Base-by-base conservation (phyloP, 2,329 filamentous ascomycete species). In the Apiospora saccharicola region DNA sequence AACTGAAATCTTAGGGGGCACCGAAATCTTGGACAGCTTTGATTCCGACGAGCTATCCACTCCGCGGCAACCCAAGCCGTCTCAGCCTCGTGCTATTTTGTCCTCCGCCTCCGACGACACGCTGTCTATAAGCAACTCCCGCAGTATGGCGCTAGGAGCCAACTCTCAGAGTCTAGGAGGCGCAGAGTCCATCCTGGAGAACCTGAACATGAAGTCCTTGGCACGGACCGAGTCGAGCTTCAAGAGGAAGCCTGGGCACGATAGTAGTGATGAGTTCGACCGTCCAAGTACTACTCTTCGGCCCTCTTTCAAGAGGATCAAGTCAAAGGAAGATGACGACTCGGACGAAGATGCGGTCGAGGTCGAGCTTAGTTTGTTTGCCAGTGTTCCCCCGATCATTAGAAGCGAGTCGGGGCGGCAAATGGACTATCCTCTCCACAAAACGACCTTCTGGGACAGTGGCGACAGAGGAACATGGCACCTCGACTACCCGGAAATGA, bases 401-500 rank as follows among this genome's bases (percentile, higher is more conserved):
- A 85, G 84, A 70, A 83, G 84, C 26, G 82, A 85, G 43, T 89
- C 88, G 0, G 85, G 84, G n/a, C 86, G 90, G 34, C 87, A 89
- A 75, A 89, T 91, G 53, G 89, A 91, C 75, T 82, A 84, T 26
- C 87, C 88, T 4, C 85, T 90, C 16, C 83, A 85, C 75, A 90
- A 91, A 74, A 84, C 83, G 8, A 84, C 84, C 0, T 92, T 88
- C 76, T 92, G 90, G 90, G 85, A 87, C 67, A 81, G 82, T 4
- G 83, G 84, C 64, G 86, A 91, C 75, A 83, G 82, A 71, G 82
- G 78, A 26, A 90, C 88, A 0, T 90, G 89, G 85, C 90, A 92
- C 74, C 82, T 90, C 4, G 79, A 88, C 69, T 92, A 92, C 75
- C 90, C 90, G 0, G 87, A 90, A 74, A 91, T 92, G 89, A 90